Evolutionary conservation across 2,329 filamentous ascomycete species (phyloP).

Genomic region (Xylogone sp.): DNA sequence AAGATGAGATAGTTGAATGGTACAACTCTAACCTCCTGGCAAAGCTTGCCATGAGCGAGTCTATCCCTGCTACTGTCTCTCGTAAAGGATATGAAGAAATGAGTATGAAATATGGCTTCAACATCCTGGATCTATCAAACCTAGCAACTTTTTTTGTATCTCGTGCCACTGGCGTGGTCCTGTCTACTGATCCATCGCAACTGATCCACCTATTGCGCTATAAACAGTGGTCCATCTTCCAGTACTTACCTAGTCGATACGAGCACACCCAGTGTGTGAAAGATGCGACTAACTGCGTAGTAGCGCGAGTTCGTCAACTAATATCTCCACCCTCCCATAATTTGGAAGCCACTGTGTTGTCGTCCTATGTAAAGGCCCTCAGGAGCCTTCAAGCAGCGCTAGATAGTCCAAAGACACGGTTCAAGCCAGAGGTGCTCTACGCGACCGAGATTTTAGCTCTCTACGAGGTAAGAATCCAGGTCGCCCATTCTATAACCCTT

Average conservation of each 20-base stretch:
- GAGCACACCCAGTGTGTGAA: slow-evolving; percentile 20
- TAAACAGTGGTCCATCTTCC: slow-evolving; percentile 23
- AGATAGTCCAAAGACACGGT: slow-evolving; percentile 16
- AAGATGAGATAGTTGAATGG: not conserved
- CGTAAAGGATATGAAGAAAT: slow-evolving; percentile 22
- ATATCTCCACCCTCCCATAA: slow-evolving; percentile 12
- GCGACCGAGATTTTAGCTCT: slow-evolving; percentile 21
- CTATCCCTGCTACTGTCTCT: slow-evolving; percentile 9
- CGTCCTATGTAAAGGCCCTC: slow-evolving; percentile 19
- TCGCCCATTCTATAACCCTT: not conserved
- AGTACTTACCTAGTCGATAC: slow-evolving; percentile 22
- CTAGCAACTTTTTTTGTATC: slow-evolving; percentile 23
- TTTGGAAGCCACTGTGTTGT: slow-evolving; percentile 13
- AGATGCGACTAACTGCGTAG: slow-evolving; percentile 22
- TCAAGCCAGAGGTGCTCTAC: slow-evolving; percentile 20
- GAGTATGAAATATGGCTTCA: slow-evolving; percentile 19
- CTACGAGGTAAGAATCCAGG: slow-evolving; percentile 17
- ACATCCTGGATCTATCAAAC: slow-evolving; percentile 23
- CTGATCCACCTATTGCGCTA: slow-evolving; percentile 19
- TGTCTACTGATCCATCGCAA: slow-evolving; percentile 17
- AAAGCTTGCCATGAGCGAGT: slow-evolving; percentile 1
- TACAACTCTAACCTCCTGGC: not conserved
- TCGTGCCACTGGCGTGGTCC: slow-evolving; percentile 17
- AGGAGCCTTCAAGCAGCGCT: slow-evolving; percentile 18
- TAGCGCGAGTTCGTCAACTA: slow-evolving; percentile 21